phyloP scores from a whole-genome alignment of 2,329 filamentous ascomycete species.

The Raffaelea deltoideospora region DNA sequence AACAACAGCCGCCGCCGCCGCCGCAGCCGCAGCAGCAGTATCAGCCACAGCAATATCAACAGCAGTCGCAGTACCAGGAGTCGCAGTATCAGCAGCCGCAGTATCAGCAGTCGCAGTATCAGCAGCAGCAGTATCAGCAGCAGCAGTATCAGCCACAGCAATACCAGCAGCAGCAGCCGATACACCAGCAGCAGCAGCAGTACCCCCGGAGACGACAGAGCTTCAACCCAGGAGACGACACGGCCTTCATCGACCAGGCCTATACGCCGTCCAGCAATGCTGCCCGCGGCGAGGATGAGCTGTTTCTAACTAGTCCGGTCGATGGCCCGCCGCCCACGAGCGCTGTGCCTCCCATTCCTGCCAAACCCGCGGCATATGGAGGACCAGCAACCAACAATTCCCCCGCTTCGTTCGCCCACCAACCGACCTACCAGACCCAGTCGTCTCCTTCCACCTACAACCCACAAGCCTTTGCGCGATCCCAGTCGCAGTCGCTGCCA shows the following conservation, averaged over 20 bases:
- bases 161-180: slow-evolving; percentile 18
- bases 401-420: slow-evolving; percentile 33
- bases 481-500: slow-evolving; percentile 35
- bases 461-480: slow-evolving; percentile 46
- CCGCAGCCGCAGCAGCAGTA: slow-evolving; percentile 3
- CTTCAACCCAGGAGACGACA: slow-evolving; percentile 65
- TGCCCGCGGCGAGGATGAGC: slow-evolving; percentile 36
- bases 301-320: slow-evolving; percentile 42
- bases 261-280: slow-evolving; percentile 2
- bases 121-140: slow-evolving; percentile 2
- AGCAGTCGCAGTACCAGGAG: slow-evolving; percentile 2
- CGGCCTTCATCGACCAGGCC: slow-evolving; percentile 30
- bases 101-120: slow-evolving; percentile 3
- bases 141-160: background rate
- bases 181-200: slow-evolving; percentile 23
- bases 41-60: slow-evolving; percentile 1
- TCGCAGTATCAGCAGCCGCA: slow-evolving; percentile 12
- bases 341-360: slow-evolving; percentile 10
- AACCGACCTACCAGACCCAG: slow-evolving; percentile 33
- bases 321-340: slow-evolving; percentile 13
- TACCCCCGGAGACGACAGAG: slow-evolving; percentile 44
- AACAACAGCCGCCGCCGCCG: slow-evolving; percentile 10
- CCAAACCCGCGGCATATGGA: slow-evolving; percentile 22
- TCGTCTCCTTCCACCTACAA: slow-evolving; percentile 47
- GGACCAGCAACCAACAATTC: slow-evolving; percentile 18